Evolutionary conservation across 208 protist species (phyloP).

Genomic region (Crithidia brevicula): DNA sequence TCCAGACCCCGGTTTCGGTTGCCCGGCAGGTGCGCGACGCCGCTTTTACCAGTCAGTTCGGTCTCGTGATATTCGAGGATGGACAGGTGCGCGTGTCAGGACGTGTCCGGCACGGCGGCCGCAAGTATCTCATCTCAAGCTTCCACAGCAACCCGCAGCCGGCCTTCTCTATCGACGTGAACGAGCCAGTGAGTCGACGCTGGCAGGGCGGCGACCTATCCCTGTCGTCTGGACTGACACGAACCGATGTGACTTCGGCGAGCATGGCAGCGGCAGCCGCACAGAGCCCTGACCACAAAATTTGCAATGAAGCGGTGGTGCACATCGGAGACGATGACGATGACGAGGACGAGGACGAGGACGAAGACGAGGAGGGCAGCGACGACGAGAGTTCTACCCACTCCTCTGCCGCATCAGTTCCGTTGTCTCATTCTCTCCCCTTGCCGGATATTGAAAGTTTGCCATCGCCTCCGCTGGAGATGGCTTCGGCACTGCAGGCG

Average conservation of each 20-base stretch:
- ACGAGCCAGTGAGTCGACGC: conserved; percentile 2
- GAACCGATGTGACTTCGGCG: too few species aligned
- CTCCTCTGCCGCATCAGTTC: background rate
- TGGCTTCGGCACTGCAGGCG: background rate
- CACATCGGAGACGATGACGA: conserved; percentile 1
- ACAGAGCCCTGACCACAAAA: too few species aligned
- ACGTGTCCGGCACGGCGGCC: conserved; percentile 31
- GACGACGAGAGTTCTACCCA: background rate
- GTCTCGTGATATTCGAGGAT: conserved; percentile 53
- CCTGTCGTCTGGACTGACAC: background rate
- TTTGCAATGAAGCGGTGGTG: background rate
- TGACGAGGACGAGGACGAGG: too few species aligned
- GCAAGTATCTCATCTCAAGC: conserved; percentile 28
- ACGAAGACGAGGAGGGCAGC: background rate
- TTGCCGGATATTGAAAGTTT: background rate
- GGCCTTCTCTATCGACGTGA: conserved; percentile 36
- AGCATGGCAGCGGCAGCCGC: too few species aligned
- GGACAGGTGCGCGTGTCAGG: conserved; percentile 53
- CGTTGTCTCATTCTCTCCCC: background rate
- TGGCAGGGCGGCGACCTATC: background rate
- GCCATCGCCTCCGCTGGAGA: background rate
- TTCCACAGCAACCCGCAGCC: conserved; percentile 48
- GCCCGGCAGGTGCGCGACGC: conserved; percentile 58
- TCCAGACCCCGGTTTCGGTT: conserved; percentile 44
- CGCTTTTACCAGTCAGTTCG: conserved; percentile 50